phyloP scores from a whole-genome alignment of 768 basidiomycete species.

The Podaxis mareebaensis region DNA sequence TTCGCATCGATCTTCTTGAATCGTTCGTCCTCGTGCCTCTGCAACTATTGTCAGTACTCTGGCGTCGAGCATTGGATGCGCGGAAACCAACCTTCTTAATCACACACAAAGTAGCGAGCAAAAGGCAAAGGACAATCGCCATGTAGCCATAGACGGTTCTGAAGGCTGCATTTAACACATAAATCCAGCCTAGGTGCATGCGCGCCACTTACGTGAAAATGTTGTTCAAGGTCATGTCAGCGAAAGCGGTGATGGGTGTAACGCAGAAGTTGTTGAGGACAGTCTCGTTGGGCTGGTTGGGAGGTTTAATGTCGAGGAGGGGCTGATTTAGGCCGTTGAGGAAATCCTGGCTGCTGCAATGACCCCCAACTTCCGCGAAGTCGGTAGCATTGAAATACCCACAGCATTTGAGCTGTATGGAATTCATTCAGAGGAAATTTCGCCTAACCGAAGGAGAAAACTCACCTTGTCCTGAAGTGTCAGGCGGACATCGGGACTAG shows the following conservation, averaged over 20 bases:
- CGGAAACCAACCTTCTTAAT: constrained; percentile 67
- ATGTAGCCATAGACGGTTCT: constrained; percentile 82
- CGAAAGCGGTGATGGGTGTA: constrained; percentile 61
- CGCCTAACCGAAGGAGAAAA: constrained; percentile 10
- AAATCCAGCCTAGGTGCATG: not conserved
- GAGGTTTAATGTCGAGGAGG: constrained; percentile 23
- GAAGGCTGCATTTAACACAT: constrained; percentile 14
- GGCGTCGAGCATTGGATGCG: not conserved
- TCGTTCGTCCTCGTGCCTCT: constrained; percentile 80
- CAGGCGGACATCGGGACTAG: constrained; percentile 47
- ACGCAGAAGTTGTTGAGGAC: constrained; percentile 65
- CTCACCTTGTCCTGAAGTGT: constrained; percentile 73
- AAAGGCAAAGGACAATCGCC: constrained; percentile 71
- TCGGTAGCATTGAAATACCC: constrained; percentile 79
- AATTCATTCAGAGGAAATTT: constrained; percentile 1
- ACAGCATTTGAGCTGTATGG: constrained; percentile 73
- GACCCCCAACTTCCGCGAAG: constrained; percentile 53
- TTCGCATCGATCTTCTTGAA: constrained; percentile 91
- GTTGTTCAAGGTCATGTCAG: constrained; percentile 75
- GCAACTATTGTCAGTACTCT: constrained; percentile 17
- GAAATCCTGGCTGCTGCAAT: constrained; percentile 52
- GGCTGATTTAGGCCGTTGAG: constrained; percentile 40
- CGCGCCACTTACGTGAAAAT: constrained; percentile 71
- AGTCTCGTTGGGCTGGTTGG: constrained; percentile 30
- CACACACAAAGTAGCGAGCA: constrained; percentile 82